These are phyloP conservation scores for Aspergillus versicolor DNA, from an alignment of 2,329 filamentous ascomycete species.

Conservation along the genomic window DNA sequence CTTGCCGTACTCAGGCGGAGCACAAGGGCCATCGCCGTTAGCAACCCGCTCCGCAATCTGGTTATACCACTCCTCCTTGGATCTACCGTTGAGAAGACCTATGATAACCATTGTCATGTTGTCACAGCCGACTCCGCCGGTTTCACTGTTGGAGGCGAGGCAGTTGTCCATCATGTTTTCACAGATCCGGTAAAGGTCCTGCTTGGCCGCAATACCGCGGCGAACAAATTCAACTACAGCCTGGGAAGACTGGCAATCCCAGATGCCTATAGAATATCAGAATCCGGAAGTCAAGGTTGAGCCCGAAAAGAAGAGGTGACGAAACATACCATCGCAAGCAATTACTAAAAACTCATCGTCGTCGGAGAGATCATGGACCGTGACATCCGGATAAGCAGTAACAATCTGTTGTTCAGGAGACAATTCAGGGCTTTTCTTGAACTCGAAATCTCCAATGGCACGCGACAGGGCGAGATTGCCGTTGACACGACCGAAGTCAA, in stretches of 20 bases:
- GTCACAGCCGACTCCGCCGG: conserved; percentile 95
- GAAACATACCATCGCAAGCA: conserved; percentile 77
- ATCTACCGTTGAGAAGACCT: conserved; percentile 84
- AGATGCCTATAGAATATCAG: conserved; percentile 70
- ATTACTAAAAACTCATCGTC: conserved; percentile 96
- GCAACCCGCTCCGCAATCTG: conserved; percentile 91
- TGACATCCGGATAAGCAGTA: conserved; percentile 92
- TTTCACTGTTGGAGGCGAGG: conserved; percentile 94
- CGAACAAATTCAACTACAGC: conserved; percentile 95
- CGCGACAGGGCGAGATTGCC: conserved; percentile 95
- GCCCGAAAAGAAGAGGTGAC: not conserved
- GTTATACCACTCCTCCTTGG: conserved; percentile 98
- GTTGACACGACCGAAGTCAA: conserved; percentile 97
- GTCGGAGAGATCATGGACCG: conserved; percentile 81
- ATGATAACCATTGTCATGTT: conserved; percentile 99
- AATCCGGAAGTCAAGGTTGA: not conserved
- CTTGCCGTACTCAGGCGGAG: conserved; percentile 99
- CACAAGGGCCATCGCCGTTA: conserved; percentile 95
- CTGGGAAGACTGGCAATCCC: conserved; percentile 99
- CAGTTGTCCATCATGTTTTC: conserved; percentile 99
- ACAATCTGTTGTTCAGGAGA: conserved; percentile 99
- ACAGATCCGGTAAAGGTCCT: conserved; percentile 90
- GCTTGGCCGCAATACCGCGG: conserved; percentile 93
- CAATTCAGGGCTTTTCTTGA: conserved; percentile 98
- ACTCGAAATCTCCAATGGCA: conserved; percentile 98